Conservation (phyloP, 805 yeast species). For the Cyberlindnera xishuangbannaensis region DNA sequence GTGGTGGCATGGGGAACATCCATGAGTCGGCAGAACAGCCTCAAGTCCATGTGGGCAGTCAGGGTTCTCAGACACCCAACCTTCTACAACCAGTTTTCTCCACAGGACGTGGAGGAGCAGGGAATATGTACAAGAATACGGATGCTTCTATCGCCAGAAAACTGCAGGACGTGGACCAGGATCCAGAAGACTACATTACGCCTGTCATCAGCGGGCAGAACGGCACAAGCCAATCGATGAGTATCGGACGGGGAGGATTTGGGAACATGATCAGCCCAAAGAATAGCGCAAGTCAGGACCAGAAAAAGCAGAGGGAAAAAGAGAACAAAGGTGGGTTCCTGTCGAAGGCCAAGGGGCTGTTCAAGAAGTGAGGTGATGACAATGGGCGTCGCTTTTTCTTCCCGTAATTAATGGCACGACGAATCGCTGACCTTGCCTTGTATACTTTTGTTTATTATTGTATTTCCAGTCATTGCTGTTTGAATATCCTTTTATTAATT, state of each 20-base stretch:
- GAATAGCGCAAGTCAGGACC: conserved; percentile 22
- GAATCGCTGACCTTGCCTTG: too few species aligned
- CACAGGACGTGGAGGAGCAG: conserved; percentile 78
- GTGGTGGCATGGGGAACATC: conserved; percentile 78
- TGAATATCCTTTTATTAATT: too few species aligned
- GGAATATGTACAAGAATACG: conserved; percentile 62
- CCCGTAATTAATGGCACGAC: too few species aligned
- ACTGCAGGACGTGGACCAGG: conserved; percentile 60
- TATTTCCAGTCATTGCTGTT: too few species aligned
- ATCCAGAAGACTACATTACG: conserved; percentile 32
- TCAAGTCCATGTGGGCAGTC: conserved; percentile 50
- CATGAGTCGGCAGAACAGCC: conserved; percentile 37
- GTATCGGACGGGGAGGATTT: conserved; percentile 60
- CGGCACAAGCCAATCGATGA: conserved; percentile 23
- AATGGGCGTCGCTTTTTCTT: too few species aligned
- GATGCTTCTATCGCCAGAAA: conserved; percentile 54
- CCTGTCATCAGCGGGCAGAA: conserved; percentile 35
- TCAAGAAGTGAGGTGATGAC: conserved; percentile 24
- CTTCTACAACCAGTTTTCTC: conserved; percentile 50
- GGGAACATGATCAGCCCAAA: conserved; percentile 48
- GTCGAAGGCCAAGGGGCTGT: conserved; percentile 40
- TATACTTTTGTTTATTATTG: too few species aligned
- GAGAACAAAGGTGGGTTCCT: conserved; percentile 34
- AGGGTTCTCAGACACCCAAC: conserved; percentile 58
- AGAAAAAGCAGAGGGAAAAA: conserved; percentile 19